phyloP scores from a whole-genome alignment of 257 asterid genomes.

The Handroanthus guayacan region DNA sequence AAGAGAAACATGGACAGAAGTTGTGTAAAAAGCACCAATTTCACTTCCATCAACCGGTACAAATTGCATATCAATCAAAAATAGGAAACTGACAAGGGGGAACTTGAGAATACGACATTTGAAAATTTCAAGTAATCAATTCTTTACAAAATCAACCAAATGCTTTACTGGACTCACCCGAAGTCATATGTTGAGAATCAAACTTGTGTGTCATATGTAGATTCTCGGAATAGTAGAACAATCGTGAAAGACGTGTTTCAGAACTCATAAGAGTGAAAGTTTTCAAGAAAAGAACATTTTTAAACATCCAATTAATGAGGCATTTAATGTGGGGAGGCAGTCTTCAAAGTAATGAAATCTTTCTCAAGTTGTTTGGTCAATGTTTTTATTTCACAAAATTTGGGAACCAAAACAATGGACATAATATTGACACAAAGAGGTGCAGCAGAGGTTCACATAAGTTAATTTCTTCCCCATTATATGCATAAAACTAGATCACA shows the following conservation, averaged over 20 bases:
- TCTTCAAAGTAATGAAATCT: background rate
- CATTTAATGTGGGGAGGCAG: background rate
- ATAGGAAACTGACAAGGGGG: too few species aligned
- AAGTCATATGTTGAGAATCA: too few species aligned
- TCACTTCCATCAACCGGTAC: too few species aligned
- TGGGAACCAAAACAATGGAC: background rate
- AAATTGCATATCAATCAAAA: too few species aligned
- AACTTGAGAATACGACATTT: too few species aligned
- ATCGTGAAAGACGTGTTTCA: background rate
- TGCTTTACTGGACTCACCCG: too few species aligned
- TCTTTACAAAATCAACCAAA: too few species aligned
- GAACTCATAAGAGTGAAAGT: background rate
- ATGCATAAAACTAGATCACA: background rate
- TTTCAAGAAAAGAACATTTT: background rate
- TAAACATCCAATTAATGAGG: background rate
- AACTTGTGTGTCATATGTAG: too few species aligned
- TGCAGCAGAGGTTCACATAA: background rate
- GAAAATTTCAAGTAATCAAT: too few species aligned
- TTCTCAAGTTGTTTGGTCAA: background rate
- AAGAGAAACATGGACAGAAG: too few species aligned
- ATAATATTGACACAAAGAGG: background rate
- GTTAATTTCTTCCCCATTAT: background rate
- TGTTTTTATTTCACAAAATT: background rate
- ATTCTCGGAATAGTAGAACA: background rate
- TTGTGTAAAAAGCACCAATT: too few species aligned